Conservation (phyloP, 495 filamentous ascomycete genomes). For the Aspergillus nanangensis region DNA sequence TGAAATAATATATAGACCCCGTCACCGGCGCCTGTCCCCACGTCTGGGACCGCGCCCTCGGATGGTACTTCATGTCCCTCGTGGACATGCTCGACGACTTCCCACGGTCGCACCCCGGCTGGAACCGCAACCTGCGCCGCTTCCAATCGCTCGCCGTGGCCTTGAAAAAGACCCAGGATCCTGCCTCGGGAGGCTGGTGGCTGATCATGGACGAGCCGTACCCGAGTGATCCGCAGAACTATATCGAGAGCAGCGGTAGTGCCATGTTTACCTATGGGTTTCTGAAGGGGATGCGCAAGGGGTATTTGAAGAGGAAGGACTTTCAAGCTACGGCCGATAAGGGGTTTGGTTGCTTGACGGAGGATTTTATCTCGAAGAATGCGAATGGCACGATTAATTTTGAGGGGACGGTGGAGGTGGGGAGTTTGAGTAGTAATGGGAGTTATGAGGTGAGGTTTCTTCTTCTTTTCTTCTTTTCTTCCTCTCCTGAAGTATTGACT, state of each 20-base stretch:
- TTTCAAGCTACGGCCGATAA: slow-evolving; percentile 1
- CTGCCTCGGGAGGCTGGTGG: slow-evolving; percentile 13
- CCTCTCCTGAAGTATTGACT: not conserved
- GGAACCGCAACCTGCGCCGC: slow-evolving; percentile 4
- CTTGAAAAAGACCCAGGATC: slow-evolving; percentile 6
- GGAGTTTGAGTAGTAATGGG: slow-evolving; percentile 14
- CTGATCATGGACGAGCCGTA: slow-evolving; percentile 12
- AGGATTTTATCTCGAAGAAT: slow-evolving; percentile 6
- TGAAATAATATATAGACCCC: slow-evolving; percentile 10
- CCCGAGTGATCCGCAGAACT: slow-evolving; percentile 9
- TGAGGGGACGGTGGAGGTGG: slow-evolving; percentile 15
- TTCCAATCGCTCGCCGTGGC: slow-evolving; percentile 9
- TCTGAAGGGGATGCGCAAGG: slow-evolving; percentile 10
- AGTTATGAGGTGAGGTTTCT: slow-evolving; percentile 11
- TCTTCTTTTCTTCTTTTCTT: not conserved
- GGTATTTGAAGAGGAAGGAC: slow-evolving; percentile 3
- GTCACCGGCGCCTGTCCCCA: slow-evolving; percentile 9
- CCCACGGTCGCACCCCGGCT: slow-evolving; percentile 7
- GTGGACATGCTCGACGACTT: slow-evolving; percentile 12
- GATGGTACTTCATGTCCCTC: slow-evolving; percentile 16
- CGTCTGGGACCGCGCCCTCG: slow-evolving; percentile 13
- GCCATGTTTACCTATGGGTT: slow-evolving; percentile 16
- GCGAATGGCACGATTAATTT: slow-evolving; percentile 11
- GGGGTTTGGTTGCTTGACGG: not conserved
- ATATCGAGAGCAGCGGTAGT: slow-evolving; percentile 14